These are phyloP conservation scores for Aphanoascus verrucosus DNA, from an alignment of 2,329 filamentous ascomycete species.

Conservation along the genomic window DNA sequence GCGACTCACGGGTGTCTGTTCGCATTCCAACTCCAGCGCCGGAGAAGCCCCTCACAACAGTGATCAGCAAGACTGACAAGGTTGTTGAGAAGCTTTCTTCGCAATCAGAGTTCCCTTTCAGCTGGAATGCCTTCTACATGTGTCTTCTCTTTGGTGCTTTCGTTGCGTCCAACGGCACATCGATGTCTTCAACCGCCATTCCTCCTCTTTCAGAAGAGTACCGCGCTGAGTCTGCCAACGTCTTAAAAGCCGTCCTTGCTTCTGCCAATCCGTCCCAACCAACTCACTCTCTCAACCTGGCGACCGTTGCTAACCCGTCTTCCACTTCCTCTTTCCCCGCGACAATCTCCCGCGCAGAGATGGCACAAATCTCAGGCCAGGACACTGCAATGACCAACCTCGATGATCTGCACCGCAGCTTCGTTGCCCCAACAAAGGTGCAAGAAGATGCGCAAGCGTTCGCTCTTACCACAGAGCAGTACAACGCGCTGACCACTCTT, in stretches of 20 bases:
- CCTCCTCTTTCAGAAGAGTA: constrained; percentile 39
- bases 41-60: constrained; percentile 32
- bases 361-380: constrained; percentile 30
- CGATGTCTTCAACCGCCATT: constrained; percentile 48
- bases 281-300: constrained; percentile 42
- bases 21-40: constrained; percentile 18
- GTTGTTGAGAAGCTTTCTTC: constrained; percentile 27
- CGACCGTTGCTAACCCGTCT: constrained; percentile 18
- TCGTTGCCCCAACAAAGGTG: constrained; percentile 67
- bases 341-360: constrained; percentile 30
- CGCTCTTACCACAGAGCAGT: constrained; percentile 73
- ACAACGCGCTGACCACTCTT: constrained; percentile 70
- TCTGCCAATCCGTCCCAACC: constrained; percentile 34
- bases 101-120: constrained; percentile 56
- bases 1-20: constrained; percentile 28
- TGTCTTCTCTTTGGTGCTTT: constrained; percentile 93
- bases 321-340: constrained; percentile 21
- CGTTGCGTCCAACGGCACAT: constrained; percentile 73
- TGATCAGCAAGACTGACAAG: constrained; percentile 34
- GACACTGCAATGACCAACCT: constrained; percentile 36
- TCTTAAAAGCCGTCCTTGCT: constrained; percentile 37
- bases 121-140: constrained; percentile 68
- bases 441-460: constrained; percentile 85
- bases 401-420: constrained; percentile 54
- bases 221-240: constrained; percentile 39